Conservation (phyloP, 257 asterid genomes). For the Nemophila menziesii region DNA sequence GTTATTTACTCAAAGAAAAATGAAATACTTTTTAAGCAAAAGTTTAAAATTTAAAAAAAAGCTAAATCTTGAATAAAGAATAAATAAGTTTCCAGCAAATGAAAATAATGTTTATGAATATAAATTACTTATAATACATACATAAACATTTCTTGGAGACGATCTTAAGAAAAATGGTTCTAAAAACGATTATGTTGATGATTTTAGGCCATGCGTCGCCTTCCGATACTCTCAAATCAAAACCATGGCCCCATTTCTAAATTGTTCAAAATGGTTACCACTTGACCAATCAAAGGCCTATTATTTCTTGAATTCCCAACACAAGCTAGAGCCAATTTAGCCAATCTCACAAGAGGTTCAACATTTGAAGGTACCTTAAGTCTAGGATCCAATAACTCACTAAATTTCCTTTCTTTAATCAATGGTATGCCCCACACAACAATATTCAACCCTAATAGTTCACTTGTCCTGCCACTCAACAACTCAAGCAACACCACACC, state of each 20-base stretch:
- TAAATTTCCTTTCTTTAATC: conserved; percentile 39
- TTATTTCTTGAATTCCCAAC: conserved; percentile 53
- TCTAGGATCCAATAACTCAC: conserved; percentile 64
- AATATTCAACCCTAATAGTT: conserved; percentile 31
- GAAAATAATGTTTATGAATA: too few relatives aligned
- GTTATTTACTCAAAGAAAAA: too few relatives aligned
- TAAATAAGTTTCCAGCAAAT: too few relatives aligned
- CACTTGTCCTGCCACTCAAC: conserved; percentile 60
- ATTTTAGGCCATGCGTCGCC: too few relatives aligned
- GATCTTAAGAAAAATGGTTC: too few relatives aligned
- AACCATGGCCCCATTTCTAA: conserved; percentile 30
- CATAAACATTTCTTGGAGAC: too few relatives aligned
- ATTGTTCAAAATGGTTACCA: conserved; percentile 40
- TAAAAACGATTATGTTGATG: too few relatives aligned
- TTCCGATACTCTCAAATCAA: neutral
- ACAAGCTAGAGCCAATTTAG: conserved; percentile 69
- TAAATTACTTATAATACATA: too few relatives aligned
- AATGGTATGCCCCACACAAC: conserved; percentile 68
- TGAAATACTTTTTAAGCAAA: too few relatives aligned
- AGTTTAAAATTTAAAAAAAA: too few relatives aligned
- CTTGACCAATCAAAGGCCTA: conserved; percentile 52
- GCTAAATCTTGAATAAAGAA: too few relatives aligned
- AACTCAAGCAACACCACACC: conserved; percentile 78
- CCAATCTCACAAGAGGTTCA: conserved; percentile 45
- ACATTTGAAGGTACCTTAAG: conserved; percentile 32